Evolutionary conservation across 2,329 filamentous ascomycete genomes (phyloP).

Genomic region (Monilinia vaccinii-corymbosi): DNA sequence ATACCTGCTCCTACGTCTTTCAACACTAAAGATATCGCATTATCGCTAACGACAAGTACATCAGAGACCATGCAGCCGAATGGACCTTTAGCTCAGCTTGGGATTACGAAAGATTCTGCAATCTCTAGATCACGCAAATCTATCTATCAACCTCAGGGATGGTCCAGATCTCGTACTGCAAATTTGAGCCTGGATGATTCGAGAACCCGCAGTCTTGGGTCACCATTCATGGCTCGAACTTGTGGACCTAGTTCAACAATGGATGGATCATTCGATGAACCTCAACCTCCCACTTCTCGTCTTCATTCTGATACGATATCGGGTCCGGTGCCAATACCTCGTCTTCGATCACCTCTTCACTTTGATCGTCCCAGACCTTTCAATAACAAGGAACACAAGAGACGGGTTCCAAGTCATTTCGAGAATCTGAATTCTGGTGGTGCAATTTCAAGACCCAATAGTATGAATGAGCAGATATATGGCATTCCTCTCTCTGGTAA

Average conservation of each 20-base stretch:
- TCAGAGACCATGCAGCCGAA: conserved; percentile 55
- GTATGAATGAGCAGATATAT: conserved; percentile 28
- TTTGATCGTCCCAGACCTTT: conserved; percentile 22
- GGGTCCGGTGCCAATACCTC: conserved; percentile 4
- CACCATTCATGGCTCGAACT: conserved; percentile 43
- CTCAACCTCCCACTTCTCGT: conserved; percentile 14
- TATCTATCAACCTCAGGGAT: background rate
- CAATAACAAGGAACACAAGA: conserved; percentile 24
- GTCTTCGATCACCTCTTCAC: conserved; percentile 25
- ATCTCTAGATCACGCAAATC: background rate
- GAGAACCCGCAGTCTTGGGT: conserved; percentile 18
- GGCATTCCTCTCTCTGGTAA: conserved; percentile 18
- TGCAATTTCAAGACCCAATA: conserved; percentile 22
- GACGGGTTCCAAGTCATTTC: conserved; percentile 24
- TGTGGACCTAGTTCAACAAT: conserved; percentile 50
- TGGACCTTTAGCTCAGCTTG: conserved; percentile 51
- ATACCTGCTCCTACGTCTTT: conserved; percentile 37
- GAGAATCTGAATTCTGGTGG: conserved; percentile 23
- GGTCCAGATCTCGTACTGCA: background rate
- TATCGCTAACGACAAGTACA: conserved; percentile 54
- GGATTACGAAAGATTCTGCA: conserved; percentile 26
- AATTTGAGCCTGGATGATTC: conserved; percentile 5
- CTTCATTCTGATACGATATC: conserved; percentile 11
- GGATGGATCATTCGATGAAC: conserved; percentile 11
- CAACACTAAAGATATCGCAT: conserved; percentile 50